Evolutionary conservation across 108 stramenopile species (phyloP), one percentile per base, ranked within the genome.

Genomic region (Nitzschia sp.): DNA sequence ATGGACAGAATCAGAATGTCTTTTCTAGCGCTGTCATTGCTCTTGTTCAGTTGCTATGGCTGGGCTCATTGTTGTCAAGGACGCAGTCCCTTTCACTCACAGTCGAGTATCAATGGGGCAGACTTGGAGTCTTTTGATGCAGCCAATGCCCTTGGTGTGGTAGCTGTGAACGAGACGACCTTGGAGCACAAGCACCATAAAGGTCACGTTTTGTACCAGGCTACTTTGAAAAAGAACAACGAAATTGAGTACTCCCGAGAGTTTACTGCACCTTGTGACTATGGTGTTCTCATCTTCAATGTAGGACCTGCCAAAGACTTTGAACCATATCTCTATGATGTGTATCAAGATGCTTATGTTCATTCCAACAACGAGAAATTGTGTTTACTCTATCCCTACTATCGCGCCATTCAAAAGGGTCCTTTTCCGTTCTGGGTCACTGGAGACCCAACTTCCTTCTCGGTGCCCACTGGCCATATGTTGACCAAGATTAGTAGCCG

Each of bases 271-370:
- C 76, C 76, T 3, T 77, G 76, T 41, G 70, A 69, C 17, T 71
- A 71, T 56, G 76, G 76, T 19, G 71, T 77, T 29, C 53, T 77
- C 8, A 58, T 70, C 17, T 77, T 77, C 41, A 77, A 64, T 29
- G 51, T 77, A 37, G 76, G 76, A 6, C 70, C 69, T 11, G 70
- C 70, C 6, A 20, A 39, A 29, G 64, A 71, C 19, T 20, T 67
- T 6, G 19, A 64, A 21, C 76, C 76, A 0, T 77, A 71, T 41
- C 7, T 17, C 0, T 77, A 70, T 39, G 70, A 77, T 39, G 19
- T 77, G 6, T 77, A 77, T 65, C 59, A 65, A 21, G 76, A 77
- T 53, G 76, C 76, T 15, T 77, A 77, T 41, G 41, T 77, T 8
- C 71, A 51, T 54, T 57, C 54, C 37, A 53, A 77, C 65, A 77